Evolutionary conservation across 805 yeast genomes (phyloP), one percentile per base, ranked within the genome.

Genomic region (Teunomyces aglyptinius): DNA sequence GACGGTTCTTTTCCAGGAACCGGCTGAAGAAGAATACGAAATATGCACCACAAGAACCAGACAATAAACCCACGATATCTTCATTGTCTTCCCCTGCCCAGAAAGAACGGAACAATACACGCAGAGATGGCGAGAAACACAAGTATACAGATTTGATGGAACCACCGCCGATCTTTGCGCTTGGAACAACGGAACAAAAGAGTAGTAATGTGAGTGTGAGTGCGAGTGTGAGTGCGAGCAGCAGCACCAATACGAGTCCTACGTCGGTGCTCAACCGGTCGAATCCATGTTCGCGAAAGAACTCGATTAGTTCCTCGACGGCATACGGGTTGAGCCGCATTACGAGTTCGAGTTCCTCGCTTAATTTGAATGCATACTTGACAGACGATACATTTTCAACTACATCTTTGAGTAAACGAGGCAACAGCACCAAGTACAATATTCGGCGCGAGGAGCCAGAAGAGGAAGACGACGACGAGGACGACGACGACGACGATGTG

Each of bases 321-420:
- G 54, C 57, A 27, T 56, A 43, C 38, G 60, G 63, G 5, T 56
- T 71, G 8, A 52, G 61, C 43, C 59, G 68, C 29, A 67, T 72
- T 31, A 60, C 75, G 32, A 68, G 74, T 48, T 67, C 73, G 26
- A 66, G 67, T 46, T 67, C 73, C 19, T 67, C 73, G 24, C 57
- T 72, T 28, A 72, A 72, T 49, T 60, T 72, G 40, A 67, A 71
- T 47, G 77, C 73, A 7, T 72, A 69, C 48, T 60, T 72, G 44
- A 70, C 74, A 12, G 76, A 69, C 44, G 71, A 64, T 28, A 48
- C 55, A 8, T 20, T 20, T 3, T 19, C 24, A 19, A 11, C 19
- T 20, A 10, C 18, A 10, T 36, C 39, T 3, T 10, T 36, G 10
- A n/a, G 39, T 18, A 36, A 36, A 12, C 39, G 16, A 10, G n/a